A percentile compares a stretch with the other conserved stretches of the same genome.
Evolutionary conservation across 225 moss, liverwort and hornwort species (phyloP).

Genomic region (Pseudisothecium myosuroides): DNA sequence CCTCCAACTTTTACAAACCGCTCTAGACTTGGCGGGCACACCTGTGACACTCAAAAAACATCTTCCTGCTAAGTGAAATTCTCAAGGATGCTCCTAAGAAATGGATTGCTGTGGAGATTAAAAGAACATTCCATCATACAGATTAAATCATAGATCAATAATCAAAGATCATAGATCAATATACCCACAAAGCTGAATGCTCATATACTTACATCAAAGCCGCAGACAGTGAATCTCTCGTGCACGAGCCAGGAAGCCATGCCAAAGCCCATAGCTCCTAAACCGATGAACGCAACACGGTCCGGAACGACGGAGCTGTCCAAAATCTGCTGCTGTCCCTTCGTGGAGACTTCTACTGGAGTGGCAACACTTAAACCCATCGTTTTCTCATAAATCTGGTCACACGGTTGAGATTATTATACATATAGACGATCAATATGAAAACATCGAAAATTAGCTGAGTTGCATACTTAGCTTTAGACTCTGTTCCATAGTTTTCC

Average conservation of each 20-base stretch:
- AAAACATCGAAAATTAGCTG: not conserved
- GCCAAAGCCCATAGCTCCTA: conserved; percentile 97
- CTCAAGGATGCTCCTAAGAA: not conserved
- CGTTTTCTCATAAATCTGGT: conserved; percentile 61
- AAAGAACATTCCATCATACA: not conserved
- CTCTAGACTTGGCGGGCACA: conserved; percentile 60
- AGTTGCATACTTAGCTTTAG: not conserved
- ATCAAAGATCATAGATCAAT: not conserved
- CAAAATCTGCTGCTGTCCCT: conserved; percentile 4
- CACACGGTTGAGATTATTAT: not conserved
- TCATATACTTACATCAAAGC: conserved; percentile 64
- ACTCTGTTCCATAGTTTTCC: not conserved
- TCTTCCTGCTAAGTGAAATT: not conserved
- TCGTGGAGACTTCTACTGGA: not conserved
- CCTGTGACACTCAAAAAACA: conserved; percentile 34
- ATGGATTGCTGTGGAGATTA: not conserved
- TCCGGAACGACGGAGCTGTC: conserved; percentile 24
- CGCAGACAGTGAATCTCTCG: conserved; percentile 61
- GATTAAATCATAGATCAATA: not conserved
- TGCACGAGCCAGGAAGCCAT: conserved; percentile 89
- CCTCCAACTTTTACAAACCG: conserved; percentile 83
- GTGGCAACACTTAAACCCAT: conserved; percentile 24
- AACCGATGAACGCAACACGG: conserved; percentile 70
- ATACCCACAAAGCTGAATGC: not conserved
- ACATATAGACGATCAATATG: not conserved